Evolutionary conservation across 1,284 basidiomycete genomes (phyloP), one percentile per base, ranked within the genome.

Genomic region (Erythrobasidium hasegawianum): DNA sequence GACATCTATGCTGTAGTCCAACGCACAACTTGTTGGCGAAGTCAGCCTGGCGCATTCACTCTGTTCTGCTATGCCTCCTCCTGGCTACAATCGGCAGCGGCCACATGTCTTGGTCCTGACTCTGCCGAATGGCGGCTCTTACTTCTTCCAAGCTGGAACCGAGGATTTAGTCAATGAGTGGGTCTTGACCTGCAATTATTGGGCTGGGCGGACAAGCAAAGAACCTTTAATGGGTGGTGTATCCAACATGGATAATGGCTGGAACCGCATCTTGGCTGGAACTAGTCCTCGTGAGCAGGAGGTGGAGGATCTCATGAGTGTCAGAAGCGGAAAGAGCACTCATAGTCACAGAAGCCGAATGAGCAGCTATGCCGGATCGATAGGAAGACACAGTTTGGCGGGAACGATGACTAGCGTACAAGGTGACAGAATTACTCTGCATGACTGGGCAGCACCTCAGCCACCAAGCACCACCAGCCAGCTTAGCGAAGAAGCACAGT

Each of bases 161-260:
- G 94, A 96, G 74, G 94, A 97, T 72, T 84, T 98, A 18, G 92
- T 97, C 41, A 89, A 90, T 74, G 95, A 98, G 77, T 98, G 95
- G 95, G 93, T 97, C 8, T 87, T 88, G 38, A 96, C 95, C 0
- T 97, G 94, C 83, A 98, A 97, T 79, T 97, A 97, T 77, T 97
- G 94, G 93, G 91, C 95, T 0, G 95, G 95, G 0, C 83, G 94
- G 38, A 87, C 85, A 70, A 92, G 89, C 77, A 92, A 94, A 72
- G 92, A 96, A 74, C 95, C 95, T 0, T 82, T 98, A 1, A 83
- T 88, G 1, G 95, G 94, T 2, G 95, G 94, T 29, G 92, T 97
- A 1, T 93, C 90, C 54, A 98, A 98, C 79, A 95, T 97, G 88
- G 96, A 98, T 77, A 97, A 98, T 75, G 95, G 95, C 10, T 98